Percentiles rank a stretch among this genome's conserved stretches.
Evolutionary conservation across 768 basidiomycete genomes (phyloP).

Genomic region (Lactifluus echinatus): DNA sequence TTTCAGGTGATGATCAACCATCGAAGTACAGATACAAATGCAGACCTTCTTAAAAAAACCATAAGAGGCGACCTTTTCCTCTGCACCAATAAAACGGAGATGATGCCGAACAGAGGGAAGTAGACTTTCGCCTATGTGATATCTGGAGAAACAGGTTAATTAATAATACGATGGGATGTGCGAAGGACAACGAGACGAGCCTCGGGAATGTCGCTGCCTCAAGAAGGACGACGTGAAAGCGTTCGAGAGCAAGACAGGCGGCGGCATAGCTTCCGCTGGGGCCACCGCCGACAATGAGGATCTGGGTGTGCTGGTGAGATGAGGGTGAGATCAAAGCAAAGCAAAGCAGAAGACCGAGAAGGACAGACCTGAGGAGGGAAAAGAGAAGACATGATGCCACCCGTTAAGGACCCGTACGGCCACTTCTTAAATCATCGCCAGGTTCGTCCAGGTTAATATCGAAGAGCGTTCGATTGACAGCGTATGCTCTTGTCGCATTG

Average conservation of each 20-base stretch:
- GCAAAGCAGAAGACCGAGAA: not conserved
- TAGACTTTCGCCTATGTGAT: constrained; percentile 42
- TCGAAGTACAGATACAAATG: not conserved
- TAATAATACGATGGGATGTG: not conserved
- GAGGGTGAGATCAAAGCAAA: not conserved
- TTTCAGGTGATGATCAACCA: not conserved
- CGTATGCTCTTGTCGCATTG: not conserved
- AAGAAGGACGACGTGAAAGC: constrained; percentile 46
- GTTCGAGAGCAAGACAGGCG: constrained; percentile 46
- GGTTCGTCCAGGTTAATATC: not conserved
- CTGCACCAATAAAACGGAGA: constrained; percentile 43
- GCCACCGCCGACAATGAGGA: constrained; percentile 53
- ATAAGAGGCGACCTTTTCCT: constrained; percentile 33
- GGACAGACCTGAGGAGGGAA: constrained; percentile 4
- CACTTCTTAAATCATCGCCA: no score
- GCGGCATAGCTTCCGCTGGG: constrained; percentile 53
- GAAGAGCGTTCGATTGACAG: not conserved
- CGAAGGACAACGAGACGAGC: constrained; percentile 24
- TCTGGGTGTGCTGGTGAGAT: constrained; percentile 23
- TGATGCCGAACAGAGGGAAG: constrained; percentile 45
- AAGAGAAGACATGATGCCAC: constrained; percentile 4
- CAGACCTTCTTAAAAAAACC: constrained; percentile 43
- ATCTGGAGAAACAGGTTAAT: constrained; percentile 25
- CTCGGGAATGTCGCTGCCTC: constrained; percentile 51
- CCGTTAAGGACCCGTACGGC: no score